These are phyloP conservation scores for Solanum chilense DNA, from an alignment of 257 asterid species.

Conservation along the genomic window DNA sequence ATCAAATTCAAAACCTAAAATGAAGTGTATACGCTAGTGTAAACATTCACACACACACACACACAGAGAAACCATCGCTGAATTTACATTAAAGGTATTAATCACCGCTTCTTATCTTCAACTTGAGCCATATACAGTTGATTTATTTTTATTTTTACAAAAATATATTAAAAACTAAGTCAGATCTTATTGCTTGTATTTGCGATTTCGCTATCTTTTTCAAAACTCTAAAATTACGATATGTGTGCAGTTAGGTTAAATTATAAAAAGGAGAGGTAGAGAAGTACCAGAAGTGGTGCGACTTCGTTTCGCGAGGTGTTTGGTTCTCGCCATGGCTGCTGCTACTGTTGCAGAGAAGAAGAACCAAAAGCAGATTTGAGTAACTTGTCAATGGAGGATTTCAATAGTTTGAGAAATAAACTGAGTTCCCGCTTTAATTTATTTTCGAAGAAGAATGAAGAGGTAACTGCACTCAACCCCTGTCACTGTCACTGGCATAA, in stretches of 20 bases:
- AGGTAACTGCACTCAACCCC: neutral
- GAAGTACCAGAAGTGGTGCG: neutral
- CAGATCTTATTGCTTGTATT: neutral
- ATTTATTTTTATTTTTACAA: too few species aligned
- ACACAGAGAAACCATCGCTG: neutral
- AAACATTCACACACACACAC: neutral
- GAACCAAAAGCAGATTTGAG: neutral
- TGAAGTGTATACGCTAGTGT: neutral
- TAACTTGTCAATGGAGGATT: neutral
- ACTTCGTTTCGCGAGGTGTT: slow-evolving; percentile 21
- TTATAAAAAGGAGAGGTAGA: neutral
- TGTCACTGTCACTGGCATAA: neutral
- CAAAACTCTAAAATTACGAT: neutral
- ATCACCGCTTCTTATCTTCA: neutral
- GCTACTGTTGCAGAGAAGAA: neutral
- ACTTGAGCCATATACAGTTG: neutral
- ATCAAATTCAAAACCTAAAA: neutral
- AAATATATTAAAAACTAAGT: neutral
- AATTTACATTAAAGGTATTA: neutral
- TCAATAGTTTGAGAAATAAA: neutral
- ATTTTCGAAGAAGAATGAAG: neutral
- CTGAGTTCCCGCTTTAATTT: neutral
- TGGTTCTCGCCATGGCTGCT: slow-evolving; percentile 53
- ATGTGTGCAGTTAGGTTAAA: neutral
- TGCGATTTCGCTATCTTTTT: neutral